Percentiles rank a stretch among this genome's conserved stretches.
These are phyloP conservation scores for Candolleomyces efflorescens DNA, from an alignment of 768 basidiomycete genomes.

Conservation along the genomic window DNA sequence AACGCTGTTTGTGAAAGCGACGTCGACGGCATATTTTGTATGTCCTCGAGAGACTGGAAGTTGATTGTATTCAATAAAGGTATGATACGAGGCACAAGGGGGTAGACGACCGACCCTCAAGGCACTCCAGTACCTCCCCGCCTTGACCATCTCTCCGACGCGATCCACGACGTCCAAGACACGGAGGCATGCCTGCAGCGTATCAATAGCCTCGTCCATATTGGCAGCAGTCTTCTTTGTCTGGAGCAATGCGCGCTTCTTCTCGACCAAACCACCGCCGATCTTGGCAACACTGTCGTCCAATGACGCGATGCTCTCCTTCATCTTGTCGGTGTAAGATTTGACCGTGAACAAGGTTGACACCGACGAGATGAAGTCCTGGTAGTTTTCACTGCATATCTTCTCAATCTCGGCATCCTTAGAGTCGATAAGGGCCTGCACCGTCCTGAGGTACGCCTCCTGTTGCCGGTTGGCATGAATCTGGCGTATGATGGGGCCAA, in stretches of 20 bases:
- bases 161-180: slow-evolving; percentile 91
- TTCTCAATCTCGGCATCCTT: slow-evolving; percentile 96
- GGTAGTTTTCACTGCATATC: slow-evolving; percentile 95
- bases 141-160: slow-evolving; percentile 88
- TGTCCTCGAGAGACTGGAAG: slow-evolving; percentile 87
- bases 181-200: slow-evolving; percentile 86
- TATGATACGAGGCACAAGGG: slow-evolving; percentile 24
- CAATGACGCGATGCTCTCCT: slow-evolving; percentile 84
- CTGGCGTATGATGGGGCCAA: slow-evolving; percentile 92
- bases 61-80: slow-evolving; percentile 24
- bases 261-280: slow-evolving; percentile 84
- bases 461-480: slow-evolving; percentile 86
- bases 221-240: slow-evolving; percentile 91
- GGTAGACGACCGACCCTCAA: slow-evolving; percentile 67
- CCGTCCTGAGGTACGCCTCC: slow-evolving; percentile 80
- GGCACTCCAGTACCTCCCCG: slow-evolving; percentile 96
- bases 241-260: slow-evolving; percentile 87
- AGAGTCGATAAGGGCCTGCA: slow-evolving; percentile 85
- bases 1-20: slow-evolving; percentile 91
- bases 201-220: slow-evolving; percentile 95
- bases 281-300: slow-evolving; percentile 87
- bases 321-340: slow-evolving; percentile 92
- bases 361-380: slow-evolving; percentile 96
- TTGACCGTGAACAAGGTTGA: slow-evolving; percentile 96
- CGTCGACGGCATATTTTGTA: slow-evolving; percentile 84